Percentiles rank a stretch among this genome's conserved stretches.
Evolutionary conservation across 345 rosid species (phyloP).

Genomic region (Hibiscus tridactylites): DNA sequence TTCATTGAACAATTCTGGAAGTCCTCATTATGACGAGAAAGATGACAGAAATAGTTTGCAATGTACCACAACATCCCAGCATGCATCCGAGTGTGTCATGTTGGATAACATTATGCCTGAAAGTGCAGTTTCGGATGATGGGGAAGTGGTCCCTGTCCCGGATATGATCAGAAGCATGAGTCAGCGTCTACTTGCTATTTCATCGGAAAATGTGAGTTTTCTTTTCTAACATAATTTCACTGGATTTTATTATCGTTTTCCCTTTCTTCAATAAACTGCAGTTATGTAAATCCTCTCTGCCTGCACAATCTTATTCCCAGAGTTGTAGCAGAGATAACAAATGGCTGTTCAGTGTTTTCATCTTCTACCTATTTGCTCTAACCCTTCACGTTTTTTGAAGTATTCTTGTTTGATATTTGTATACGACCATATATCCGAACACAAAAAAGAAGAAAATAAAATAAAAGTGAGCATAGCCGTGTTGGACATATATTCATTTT

Average conservation of each 20-base stretch:
- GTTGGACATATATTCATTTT: too few relatives aligned
- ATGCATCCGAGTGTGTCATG: slow-evolving; percentile 13
- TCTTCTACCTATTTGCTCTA: too few relatives aligned
- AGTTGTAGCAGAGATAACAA: background rate
- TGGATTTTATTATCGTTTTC: background rate
- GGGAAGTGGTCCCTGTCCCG: slow-evolving; percentile 28
- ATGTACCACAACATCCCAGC: slow-evolving; percentile 2
- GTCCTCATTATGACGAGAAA: slow-evolving; percentile 25
- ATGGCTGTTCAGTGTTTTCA: too few relatives aligned
- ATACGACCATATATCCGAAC: background rate
- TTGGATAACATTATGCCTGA: slow-evolving; percentile 30
- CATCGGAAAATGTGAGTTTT: slow-evolving; percentile 36
- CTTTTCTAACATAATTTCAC: background rate
- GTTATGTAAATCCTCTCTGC: background rate
- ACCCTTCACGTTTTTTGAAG: too few relatives aligned
- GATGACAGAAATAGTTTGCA: slow-evolving; percentile 24
- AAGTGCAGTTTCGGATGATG: slow-evolving; percentile 26
- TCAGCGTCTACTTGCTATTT: slow-evolving; percentile 23
- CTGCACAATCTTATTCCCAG: background rate
- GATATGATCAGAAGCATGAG: slow-evolving; percentile 20
- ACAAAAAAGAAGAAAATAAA: too few relatives aligned
- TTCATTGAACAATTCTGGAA: slow-evolving; percentile 19
- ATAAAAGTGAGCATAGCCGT: too few relatives aligned
- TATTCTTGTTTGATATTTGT: background rate
- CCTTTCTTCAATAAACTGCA: background rate